Evolutionary conservation across 2,329 filamentous ascomycete genomes (phyloP).

Genomic region (Ascochyta fabae): DNA sequence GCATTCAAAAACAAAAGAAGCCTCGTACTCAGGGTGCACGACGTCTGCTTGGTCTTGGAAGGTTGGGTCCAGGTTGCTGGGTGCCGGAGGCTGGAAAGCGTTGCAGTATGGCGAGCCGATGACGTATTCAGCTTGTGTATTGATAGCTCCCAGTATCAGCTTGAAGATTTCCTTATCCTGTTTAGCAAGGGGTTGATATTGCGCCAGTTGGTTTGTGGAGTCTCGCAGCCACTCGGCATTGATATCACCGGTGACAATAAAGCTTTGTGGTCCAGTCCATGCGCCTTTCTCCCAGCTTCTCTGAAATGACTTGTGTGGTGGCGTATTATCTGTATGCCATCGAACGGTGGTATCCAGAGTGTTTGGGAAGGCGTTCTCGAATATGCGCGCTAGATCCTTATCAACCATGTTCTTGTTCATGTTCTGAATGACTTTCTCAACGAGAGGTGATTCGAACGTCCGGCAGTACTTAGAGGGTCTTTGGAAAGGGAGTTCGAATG

Average conservation of each 20-base stretch:
- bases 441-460: conserved; percentile 84
- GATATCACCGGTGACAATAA: conserved; percentile 92
- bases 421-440: conserved; percentile 86
- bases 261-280: conserved; percentile 87
- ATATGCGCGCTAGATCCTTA: conserved; percentile 86
- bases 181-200: conserved; percentile 84
- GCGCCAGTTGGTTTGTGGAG: conserved; percentile 89
- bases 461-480: conserved; percentile 81
- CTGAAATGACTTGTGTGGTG: conserved; percentile 49
- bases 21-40: conserved; percentile 88
- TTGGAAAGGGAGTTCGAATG: conserved; percentile 82
- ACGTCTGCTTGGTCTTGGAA: conserved; percentile 81
- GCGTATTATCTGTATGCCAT: conserved; percentile 75
- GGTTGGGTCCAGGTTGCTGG: conserved; percentile 73
- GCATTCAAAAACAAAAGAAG: conserved; percentile 89
- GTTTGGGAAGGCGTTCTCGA: conserved; percentile 94
- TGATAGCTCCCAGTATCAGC: conserved; percentile 90
- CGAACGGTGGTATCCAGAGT: conserved; percentile 88
- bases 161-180: conserved; percentile 79
- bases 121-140: conserved; percentile 93
- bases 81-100: conserved; percentile 92
- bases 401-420: conserved; percentile 81
- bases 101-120: conserved; percentile 97
- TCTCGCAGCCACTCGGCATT: conserved; percentile 92
- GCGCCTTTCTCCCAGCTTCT: conserved; percentile 53